phyloP scores from a whole-genome alignment of 257 asterid species.

The Salvia rosmarinus region DNA sequence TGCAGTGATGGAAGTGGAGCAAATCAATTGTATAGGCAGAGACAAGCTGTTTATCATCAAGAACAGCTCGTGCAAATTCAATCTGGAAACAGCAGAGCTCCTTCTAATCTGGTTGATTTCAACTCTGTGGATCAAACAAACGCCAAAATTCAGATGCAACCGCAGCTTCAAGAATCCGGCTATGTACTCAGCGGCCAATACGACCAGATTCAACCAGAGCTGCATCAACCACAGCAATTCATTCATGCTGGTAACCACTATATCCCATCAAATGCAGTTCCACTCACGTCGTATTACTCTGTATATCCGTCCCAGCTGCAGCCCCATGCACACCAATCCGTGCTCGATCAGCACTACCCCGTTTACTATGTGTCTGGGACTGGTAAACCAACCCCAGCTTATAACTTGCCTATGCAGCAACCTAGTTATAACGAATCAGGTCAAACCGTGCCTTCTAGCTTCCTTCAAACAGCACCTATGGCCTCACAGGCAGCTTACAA shows the following conservation, averaged over 20 bases:
- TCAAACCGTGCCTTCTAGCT: slow-evolving; percentile 46
- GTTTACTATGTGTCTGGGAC: slow-evolving; percentile 53
- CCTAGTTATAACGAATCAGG: slow-evolving; percentile 49
- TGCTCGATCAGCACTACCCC: slow-evolving; percentile 65
- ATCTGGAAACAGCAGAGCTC: slow-evolving; percentile 45
- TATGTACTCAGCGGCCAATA: slow-evolving; percentile 50
- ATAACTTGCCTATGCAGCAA: slow-evolving; percentile 60
- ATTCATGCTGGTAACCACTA: slow-evolving; percentile 59
- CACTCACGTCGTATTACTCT: slow-evolving; percentile 56
- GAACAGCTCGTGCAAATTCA: slow-evolving; percentile 57
- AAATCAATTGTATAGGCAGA: slow-evolving; percentile 66
- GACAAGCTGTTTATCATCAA: slow-evolving; percentile 60
- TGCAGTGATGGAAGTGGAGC: slow-evolving; percentile 72
- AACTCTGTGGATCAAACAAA: slow-evolving; percentile 45
- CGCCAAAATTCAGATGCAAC: slow-evolving; percentile 53
- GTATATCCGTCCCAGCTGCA: slow-evolving; percentile 67
- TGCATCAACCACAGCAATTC: slow-evolving; percentile 64
- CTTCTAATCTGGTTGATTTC: slow-evolving; percentile 49
- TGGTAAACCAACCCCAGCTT: slow-evolving; percentile 53
- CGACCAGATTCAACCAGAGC: slow-evolving; percentile 63
- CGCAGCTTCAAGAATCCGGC: slow-evolving; percentile 57
- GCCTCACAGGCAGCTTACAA: slow-evolving; percentile 44
- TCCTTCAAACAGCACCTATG: slow-evolving; percentile 48
- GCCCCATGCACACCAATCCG: slow-evolving; percentile 49
- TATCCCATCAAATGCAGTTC: slow-evolving; percentile 59